Evolutionary conservation across 371 early-diverging fungal genomes (phyloP).

Genomic region (Rhizopus microsporus): DNA sequence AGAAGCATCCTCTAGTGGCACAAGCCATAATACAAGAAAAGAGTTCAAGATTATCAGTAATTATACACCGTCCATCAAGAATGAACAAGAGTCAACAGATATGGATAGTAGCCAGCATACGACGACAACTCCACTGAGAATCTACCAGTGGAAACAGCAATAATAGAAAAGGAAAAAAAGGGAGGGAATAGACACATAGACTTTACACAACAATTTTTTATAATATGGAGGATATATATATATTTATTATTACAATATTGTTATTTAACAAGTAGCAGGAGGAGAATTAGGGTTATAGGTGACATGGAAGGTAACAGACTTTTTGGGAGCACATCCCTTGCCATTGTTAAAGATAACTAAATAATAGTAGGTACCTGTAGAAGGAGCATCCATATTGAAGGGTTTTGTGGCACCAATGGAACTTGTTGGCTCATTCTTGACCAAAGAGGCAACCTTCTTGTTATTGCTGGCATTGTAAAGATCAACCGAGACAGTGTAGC

Average conservation of each 20-base stretch:
- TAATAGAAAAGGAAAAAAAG: neutral
- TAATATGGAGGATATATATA: too few species aligned
- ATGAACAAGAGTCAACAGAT: neutral
- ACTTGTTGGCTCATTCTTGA: slow-evolving; percentile 1
- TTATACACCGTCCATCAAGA: neutral
- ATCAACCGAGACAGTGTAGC: slow-evolving; percentile 22
- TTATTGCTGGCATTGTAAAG: slow-evolving; percentile 22
- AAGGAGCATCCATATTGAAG: slow-evolving; percentile 2
- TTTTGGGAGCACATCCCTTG: slow-evolving; percentile 20
- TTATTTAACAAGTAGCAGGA: slow-evolving; percentile 18
- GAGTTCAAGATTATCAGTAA: neutral
- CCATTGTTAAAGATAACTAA: slow-evolving; percentile 23
- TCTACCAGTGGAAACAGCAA: slow-evolving; percentile 26
- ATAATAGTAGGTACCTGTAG: slow-evolving; percentile 33
- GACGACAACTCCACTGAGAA: slow-evolving; percentile 10
- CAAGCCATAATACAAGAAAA: neutral
- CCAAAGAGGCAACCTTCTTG: slow-evolving; percentile 18
- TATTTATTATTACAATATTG: slow-evolving; percentile 4
- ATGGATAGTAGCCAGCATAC: slow-evolving; percentile 2
- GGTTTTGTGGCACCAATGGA: neutral
- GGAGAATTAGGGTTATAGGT: slow-evolving; percentile 34
- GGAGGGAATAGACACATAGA: neutral
- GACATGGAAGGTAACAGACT: slow-evolving; percentile 26
- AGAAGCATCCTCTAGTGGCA: too few species aligned
- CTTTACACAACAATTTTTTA: too few species aligned